Evolutionary conservation across 805 yeast species (phyloP), one percentile per base, ranked within the genome.

Genomic region (Sungouiella thailandica): DNA sequence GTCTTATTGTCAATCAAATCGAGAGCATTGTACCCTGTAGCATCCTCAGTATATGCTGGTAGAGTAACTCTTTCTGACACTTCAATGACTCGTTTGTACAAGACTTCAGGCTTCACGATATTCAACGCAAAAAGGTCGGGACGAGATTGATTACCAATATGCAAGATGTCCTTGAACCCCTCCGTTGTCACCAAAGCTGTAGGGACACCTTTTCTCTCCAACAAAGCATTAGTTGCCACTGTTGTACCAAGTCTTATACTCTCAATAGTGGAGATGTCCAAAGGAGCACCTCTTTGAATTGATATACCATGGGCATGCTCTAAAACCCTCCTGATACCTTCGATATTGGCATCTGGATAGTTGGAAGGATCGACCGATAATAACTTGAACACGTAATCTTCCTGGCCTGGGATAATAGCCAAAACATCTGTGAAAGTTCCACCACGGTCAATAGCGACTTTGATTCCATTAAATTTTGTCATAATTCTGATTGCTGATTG

Each of bases 91-190:
- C 34, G 20, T 11, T 37, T 29, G 29, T 40, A 44, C 16, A 50
- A 36, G 8, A 38, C 41, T 9, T 36, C 50, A 2, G 49, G 48
- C 34, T 50, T 50, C 2, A 36, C 39, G 12, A 44, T 44, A 26
- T 40, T 37, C 4, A 50, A 28, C 4, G 48, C 49, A 31, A 50
- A 50, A 20, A 50, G 36, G 14, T 50, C 49, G 11, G 55, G 55
- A 12, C 55, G 19, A 1, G 53, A 37, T 27, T 50, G 55, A 29
- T 48, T 47, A 17, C 55, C 55, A 19, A 50, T 50, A 23, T 41
- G 47, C 8, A 50, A 28, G 17, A 50, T 28, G 30, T 50, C 55
- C 27, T 37, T 41, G 37, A 50, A 50, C 3, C 53, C 55, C 28
- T 41, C 12, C 26, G 14, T 23, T 7, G 29, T 26, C 17, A 26